Conservation (phyloP, 2,329 filamentous ascomycete species). For the Penicillium olsonii region DNA sequence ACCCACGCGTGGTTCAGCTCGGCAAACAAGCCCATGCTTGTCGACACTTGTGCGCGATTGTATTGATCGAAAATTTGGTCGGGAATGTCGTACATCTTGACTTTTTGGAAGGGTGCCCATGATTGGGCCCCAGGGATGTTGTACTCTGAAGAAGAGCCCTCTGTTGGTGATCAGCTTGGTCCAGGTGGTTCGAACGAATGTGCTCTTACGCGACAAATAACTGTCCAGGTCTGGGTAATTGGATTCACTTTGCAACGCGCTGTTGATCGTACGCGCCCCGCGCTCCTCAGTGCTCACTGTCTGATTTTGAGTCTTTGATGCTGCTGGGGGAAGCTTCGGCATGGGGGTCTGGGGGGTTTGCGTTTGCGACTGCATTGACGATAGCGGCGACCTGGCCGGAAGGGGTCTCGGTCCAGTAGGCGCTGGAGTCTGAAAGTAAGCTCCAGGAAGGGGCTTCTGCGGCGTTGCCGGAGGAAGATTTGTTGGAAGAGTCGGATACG, state of each 20-base stretch:
- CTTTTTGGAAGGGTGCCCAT: conserved; percentile 88
- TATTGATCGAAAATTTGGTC: conserved; percentile 91
- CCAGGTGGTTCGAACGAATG: background rate
- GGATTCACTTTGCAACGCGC: conserved; percentile 72
- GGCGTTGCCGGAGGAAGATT: conserved; percentile 35
- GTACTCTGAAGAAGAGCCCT: conserved; percentile 90
- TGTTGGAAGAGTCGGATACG: conserved; percentile 40
- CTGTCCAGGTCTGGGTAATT: conserved; percentile 86
- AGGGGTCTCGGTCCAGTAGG: conserved; percentile 8
- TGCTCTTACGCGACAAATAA: conserved; percentile 77
- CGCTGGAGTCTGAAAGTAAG: conserved; percentile 45
- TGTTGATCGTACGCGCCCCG: conserved; percentile 81
- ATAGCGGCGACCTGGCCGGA: conserved; percentile 1
- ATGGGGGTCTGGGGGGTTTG: conserved; percentile 32
- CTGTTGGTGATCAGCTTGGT: conserved; percentile 46
- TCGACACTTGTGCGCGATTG: conserved; percentile 81
- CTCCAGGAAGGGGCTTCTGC: conserved; percentile 43
- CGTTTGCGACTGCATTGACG: conserved; percentile 2
- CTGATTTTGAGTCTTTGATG: conserved; percentile 50
- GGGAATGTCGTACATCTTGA: conserved; percentile 84
- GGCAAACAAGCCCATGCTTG: conserved; percentile 93
- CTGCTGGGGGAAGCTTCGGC: conserved; percentile 37
- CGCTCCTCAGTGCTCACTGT: conserved; percentile 71
- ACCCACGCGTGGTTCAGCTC: conserved; percentile 96
- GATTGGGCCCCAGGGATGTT: conserved; percentile 69